Base-by-base conservation (phyloP, 164 flowering plant species). In the Vitis riparia region DNA sequence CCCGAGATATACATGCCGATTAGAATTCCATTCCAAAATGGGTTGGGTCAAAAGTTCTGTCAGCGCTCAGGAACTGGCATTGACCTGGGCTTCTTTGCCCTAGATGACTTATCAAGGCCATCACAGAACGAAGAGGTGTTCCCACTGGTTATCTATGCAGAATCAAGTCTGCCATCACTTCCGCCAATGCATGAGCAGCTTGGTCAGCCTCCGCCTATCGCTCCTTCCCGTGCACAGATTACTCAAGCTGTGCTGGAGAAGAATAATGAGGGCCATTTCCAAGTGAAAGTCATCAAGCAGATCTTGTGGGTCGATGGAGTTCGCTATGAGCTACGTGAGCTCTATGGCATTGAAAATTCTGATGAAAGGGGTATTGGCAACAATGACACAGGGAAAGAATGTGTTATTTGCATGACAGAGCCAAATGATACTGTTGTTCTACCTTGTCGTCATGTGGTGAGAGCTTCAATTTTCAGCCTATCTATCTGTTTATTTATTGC, bases 401-500 rank as follows among this genome's bases (percentile, higher is more conserved):
- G 98, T 73, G 94, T 92, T 8, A 90, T 94, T 66, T 94, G 98
- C 91, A 81, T 94, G 94, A 80, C 97, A 49, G 97, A 92, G 71
- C 95, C 92, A 55, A 88, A 84, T 79, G 91, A 89, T 73, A 91
- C 94, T 5, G 91, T 97, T 47, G 91, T 92, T 3, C 76, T 94
- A 74, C 98, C 98, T 59, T 94, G 98, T 75, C 86, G 98, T 60
- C 98, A 94, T 79, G 82, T 94, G 98, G 98, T 94, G 63, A 87
- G 87, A 37, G 44, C 5, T 37, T 37, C 44, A 37, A 37, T 37
- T 37, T 6, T 37, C 44, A 37, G 44, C 44, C 44, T 37, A 37
- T 37, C 7, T 3, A 37, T 37, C 44, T 37, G 0, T 37, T 37
- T 6, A 37, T 6, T 37, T 37, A 23, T 37, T 37, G 44, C 44